phyloP scores from a whole-genome alignment of 306 rosid species.

The Geum urbanum region DNA sequence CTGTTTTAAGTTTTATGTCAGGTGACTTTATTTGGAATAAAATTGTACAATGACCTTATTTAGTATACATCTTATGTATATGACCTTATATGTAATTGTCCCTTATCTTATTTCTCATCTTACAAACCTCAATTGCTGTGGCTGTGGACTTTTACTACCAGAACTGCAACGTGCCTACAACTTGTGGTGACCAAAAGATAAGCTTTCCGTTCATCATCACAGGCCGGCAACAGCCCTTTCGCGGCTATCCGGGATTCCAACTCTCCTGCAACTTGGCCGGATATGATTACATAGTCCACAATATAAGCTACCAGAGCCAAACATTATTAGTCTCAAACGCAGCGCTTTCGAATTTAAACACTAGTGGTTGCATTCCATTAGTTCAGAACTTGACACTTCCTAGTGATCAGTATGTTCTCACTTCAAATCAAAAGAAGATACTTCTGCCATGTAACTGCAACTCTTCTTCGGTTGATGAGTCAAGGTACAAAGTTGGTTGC shows the following conservation, averaged over 20 bases:
- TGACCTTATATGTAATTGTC: no score
- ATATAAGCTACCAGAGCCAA: slow-evolving; percentile 33
- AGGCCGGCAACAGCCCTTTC: slow-evolving; percentile 22
- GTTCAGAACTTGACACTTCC: slow-evolving; percentile 20
- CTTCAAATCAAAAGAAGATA: slow-evolving; percentile 1
- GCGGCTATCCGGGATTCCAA: slow-evolving; percentile 57
- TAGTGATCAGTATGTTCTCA: background rate
- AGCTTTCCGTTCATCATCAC: slow-evolving; percentile 46
- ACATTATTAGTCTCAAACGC: slow-evolving; percentile 38
- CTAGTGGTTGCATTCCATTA: background rate
- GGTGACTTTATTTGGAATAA: no score
- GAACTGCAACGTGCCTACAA: slow-evolving; percentile 28
- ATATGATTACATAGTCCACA: slow-evolving; percentile 14
- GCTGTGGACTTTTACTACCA: slow-evolving; percentile 21
- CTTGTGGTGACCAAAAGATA: slow-evolving; percentile 39
- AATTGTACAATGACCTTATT: no score
- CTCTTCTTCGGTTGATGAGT: background rate
- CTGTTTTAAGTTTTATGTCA: no score
- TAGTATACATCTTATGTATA: no score
- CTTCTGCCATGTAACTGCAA: slow-evolving; percentile 34
- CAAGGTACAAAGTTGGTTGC: slow-evolving; percentile 27
- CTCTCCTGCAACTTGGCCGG: slow-evolving; percentile 36
- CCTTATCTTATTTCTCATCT: slow-evolving; percentile 9
- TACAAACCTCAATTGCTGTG: background rate
- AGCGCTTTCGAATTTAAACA: slow-evolving; percentile 7